Conservation (phyloP, 2,329 filamentous ascomycete genomes). For the Botrytis cinerea region DNA sequence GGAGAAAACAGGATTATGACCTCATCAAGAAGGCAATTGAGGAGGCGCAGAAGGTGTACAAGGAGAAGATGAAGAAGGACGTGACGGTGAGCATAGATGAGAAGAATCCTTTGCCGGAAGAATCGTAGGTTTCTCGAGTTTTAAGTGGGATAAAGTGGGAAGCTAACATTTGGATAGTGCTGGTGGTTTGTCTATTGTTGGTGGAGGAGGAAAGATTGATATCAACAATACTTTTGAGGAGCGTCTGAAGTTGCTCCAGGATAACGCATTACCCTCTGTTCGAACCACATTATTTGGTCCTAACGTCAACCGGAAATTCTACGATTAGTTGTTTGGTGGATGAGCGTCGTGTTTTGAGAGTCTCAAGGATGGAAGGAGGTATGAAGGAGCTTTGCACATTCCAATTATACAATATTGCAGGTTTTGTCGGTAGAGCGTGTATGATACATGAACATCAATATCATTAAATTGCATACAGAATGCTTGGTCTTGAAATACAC, state of each 20-base stretch:
- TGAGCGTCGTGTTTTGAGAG: slow-evolving; percentile 17
- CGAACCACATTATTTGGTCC: slow-evolving; percentile 86
- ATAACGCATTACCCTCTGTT: slow-evolving; percentile 80
- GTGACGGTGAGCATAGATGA: slow-evolving; percentile 74
- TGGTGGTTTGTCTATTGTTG: slow-evolving; percentile 79
- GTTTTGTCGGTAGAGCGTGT: slow-evolving; percentile 38
- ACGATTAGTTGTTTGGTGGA: slow-evolving; percentile 60
- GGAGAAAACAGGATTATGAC: slow-evolving; percentile 77
- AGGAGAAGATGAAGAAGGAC: slow-evolving; percentile 72
- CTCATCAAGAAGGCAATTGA: slow-evolving; percentile 76
- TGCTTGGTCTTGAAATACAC: background rate
- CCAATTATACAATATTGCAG: slow-evolving; percentile 29
- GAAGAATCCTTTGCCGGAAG: slow-evolving; percentile 75
- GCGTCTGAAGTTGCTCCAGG: slow-evolving; percentile 80
- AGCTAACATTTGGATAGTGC: slow-evolving; percentile 55
- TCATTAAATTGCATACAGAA: slow-evolving; percentile 17
- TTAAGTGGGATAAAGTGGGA: background rate
- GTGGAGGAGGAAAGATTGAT: slow-evolving; percentile 88
- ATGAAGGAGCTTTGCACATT: slow-evolving; percentile 24
- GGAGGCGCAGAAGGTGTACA: slow-evolving; percentile 78
- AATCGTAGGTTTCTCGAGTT: slow-evolving; percentile 65
- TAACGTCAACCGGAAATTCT: slow-evolving; percentile 95
- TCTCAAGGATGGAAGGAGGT: slow-evolving; percentile 11
- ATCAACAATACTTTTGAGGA: slow-evolving; percentile 99
- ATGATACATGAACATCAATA: slow-evolving; percentile 37